These are phyloP conservation scores for Macrocystidia cucumis DNA, from an alignment of 1,284 basidiomycete species.

Conservation along the genomic window DNA sequence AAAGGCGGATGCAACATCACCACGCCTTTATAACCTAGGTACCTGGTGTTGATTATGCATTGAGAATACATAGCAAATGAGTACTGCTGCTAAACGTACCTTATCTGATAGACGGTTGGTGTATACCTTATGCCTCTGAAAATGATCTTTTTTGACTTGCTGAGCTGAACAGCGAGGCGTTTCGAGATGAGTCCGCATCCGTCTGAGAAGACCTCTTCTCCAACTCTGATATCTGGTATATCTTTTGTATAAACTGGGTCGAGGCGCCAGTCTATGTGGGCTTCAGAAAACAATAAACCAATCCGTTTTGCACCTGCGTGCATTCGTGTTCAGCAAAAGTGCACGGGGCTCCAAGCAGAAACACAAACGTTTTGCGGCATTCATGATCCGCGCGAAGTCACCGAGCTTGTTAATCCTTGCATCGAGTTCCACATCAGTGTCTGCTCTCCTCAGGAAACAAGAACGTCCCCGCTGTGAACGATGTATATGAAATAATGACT, in stretches of 20 bases:
- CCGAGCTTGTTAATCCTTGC: constrained; percentile 44
- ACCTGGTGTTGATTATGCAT: constrained; percentile 21
- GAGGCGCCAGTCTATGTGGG: constrained; percentile 47
- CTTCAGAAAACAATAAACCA: constrained; percentile 55
- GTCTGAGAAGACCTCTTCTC: constrained; percentile 56
- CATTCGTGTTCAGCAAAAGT: constrained; percentile 1
- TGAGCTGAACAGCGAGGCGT: constrained; percentile 40
- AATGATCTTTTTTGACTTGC: constrained; percentile 43
- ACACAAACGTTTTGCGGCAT: constrained; percentile 48
- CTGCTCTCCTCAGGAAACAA: constrained; percentile 50
- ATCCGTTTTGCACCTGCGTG: constrained; percentile 55
- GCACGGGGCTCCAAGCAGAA: constrained; percentile 1
- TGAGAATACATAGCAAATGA: neutral
- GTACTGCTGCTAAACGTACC: constrained; percentile 26
- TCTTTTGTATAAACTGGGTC: constrained; percentile 41
- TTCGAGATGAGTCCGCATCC: constrained; percentile 58
- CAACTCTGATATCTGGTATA: constrained; percentile 48
- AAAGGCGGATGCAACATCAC: constrained; percentile 55
- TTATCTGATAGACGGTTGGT: constrained; percentile 53
- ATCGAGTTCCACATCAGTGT: constrained; percentile 47
- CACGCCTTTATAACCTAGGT: constrained; percentile 58
- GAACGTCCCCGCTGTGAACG: constrained; percentile 45
- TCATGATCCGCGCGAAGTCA: constrained; percentile 52
- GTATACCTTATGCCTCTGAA: constrained; percentile 49
- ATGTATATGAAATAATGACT: too few species aligned